Conservation (phyloP, 805 yeast genomes). For the Limtongia smithiae region DNA sequence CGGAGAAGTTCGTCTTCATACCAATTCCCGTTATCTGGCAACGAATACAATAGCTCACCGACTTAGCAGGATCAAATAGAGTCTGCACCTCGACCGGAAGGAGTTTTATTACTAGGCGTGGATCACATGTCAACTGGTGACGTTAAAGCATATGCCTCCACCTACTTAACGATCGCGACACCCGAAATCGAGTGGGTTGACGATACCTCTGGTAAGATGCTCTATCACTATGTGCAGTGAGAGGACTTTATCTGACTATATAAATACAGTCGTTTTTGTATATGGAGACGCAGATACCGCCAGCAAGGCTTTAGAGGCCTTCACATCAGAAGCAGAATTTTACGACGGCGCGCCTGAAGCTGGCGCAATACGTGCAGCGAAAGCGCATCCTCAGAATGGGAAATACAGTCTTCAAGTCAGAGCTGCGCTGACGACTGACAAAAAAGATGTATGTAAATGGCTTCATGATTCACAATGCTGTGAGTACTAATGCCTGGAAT, state of each 20-base stretch:
- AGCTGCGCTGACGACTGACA: slow-evolving; percentile 17
- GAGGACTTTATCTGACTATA: too few relatives aligned
- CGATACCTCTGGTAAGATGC: slow-evolving; percentile 43
- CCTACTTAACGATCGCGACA: slow-evolving; percentile 40
- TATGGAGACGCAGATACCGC: slow-evolving; percentile 38
- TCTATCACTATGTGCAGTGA: too few relatives aligned
- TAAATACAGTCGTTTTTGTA: slow-evolving; percentile 43
- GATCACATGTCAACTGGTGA: slow-evolving; percentile 57
- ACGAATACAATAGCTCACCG: too few relatives aligned
- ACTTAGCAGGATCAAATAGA: too few relatives aligned
- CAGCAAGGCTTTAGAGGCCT: slow-evolving; percentile 24
- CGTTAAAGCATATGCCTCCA: slow-evolving; percentile 50
- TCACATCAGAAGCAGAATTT: slow-evolving; percentile 31
- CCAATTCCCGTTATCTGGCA: too few relatives aligned
- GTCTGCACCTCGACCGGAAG: slow-evolving; percentile 41
- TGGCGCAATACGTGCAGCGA: slow-evolving; percentile 31
- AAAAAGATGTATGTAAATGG: slow-evolving; percentile 20
- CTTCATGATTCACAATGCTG: background rate
- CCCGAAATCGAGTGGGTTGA: slow-evolving; percentile 55
- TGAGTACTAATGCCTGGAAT: background rate
- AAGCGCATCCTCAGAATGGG: slow-evolving; percentile 36
- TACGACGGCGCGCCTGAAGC: slow-evolving; percentile 26
- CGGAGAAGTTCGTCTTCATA: too few relatives aligned
- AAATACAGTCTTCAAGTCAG: slow-evolving; percentile 11
- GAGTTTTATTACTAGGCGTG: slow-evolving; percentile 53